phyloP scores from a whole-genome alignment of 306 rosid species.

The Sechiopsis laciniata region DNA sequence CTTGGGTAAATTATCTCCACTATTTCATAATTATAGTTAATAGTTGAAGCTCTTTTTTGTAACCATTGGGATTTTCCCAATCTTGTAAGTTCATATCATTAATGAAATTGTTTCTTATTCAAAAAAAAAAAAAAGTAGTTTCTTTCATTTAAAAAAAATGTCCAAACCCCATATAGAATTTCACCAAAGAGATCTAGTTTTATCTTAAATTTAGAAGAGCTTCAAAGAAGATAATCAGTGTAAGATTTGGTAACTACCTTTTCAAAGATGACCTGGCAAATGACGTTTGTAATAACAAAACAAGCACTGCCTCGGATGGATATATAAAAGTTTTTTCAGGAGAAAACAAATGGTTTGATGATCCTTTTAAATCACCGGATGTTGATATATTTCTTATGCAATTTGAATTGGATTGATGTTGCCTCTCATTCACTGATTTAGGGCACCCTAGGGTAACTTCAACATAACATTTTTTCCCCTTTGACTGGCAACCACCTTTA shows the following conservation, averaged over 20 bases:
- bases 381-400: constrained; percentile 40
- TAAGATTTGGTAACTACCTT: constrained; percentile 41
- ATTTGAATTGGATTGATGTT: constrained; percentile 40
- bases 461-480: constrained; percentile 78
- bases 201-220: neutral
- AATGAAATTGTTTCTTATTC: too few relatives aligned
- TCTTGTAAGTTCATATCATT: too few relatives aligned
- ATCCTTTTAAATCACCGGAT: constrained; percentile 64
- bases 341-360: constrained; percentile 40
- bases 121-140: neutral
- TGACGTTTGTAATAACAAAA: constrained; percentile 70
- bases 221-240: neutral
- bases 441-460: constrained; percentile 89
- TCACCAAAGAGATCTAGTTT: neutral
- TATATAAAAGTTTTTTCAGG: constrained; percentile 71
- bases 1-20: too few relatives aligned
- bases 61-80: too few relatives aligned
- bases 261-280: constrained; percentile 73
- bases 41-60: too few relatives aligned
- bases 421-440: constrained; percentile 48
- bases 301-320: constrained; percentile 88
- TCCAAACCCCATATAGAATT: neutral
- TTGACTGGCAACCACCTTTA: constrained; percentile 73
- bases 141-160: neutral
- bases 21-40: too few relatives aligned